Evolutionary conservation across 495 filamentous ascomycete genomes (phyloP), one percentile per base, ranked within the genome.

Genomic region (Hyaloscypha variabilis): DNA sequence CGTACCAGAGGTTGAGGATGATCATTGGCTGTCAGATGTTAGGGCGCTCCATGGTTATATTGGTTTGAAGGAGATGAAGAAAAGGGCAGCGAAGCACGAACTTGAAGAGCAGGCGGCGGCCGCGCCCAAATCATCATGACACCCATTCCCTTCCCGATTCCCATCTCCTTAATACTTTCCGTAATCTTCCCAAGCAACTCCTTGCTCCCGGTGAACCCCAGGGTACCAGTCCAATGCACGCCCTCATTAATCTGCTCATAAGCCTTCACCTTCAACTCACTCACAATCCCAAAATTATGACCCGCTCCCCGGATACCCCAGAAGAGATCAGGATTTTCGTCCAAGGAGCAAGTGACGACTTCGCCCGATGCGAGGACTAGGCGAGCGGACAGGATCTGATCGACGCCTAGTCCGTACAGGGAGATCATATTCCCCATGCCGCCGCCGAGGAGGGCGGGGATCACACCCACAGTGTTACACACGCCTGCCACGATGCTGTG

Each of bases 231-330:
- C 54, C 53, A 65, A 36, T 36, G 25, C 50, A 24, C 28, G 28
- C 54, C 39, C 14, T 51, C 54, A 2, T 52, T 11, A 24, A 52
- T 39, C 11, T 25, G 39, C 17, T 14, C 14, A 54, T 76, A 67
- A 0, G 77, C 63, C 39, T 74, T 70, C 62, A 76, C 78, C 0
- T 71, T 79, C 3, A 76, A 75, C 24, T 66, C 67, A 1, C 76
- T 79, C 17, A 85, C 75, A 53, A 85, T 70, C 14, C 84, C 84
- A 59, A 84, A 83, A 58, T 81, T 82, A 21, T 71, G 67, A 10
- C 83, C 84, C 6, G 82, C 83, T 8, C 79, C 78, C 10, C 75
- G 69, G 8, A 83, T 63, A 10, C 65, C 78, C 76, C 76, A 80
- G 58, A 77, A 86, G 6, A 86, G 75, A 34, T 85, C 82, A 3